These are phyloP conservation scores for Ogataea minuta DNA, from an alignment of 805 yeast genomes.

Conservation along the genomic window DNA sequence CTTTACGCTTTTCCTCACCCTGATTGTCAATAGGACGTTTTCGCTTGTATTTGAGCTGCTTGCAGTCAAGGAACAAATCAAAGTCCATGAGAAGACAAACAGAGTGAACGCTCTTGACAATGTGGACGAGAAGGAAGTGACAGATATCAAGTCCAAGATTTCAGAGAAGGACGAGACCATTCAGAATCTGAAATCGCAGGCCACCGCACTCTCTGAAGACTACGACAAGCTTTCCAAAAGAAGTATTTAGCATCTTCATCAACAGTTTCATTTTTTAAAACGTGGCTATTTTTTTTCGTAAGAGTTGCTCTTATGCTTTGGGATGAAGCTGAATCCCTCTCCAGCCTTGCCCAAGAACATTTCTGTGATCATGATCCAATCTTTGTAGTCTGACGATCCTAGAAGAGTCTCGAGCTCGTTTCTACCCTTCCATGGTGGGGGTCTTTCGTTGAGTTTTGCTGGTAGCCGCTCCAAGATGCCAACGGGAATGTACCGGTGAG, in stretches of 20 bases:
- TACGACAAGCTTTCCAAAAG: conserved; percentile 40
- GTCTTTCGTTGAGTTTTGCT: conserved; percentile 87
- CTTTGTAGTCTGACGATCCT: conserved; percentile 80
- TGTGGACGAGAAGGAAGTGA: conserved; percentile 39
- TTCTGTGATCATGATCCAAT: conserved; percentile 95
- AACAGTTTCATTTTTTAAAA: too few relatives aligned
- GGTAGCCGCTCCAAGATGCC: conserved; percentile 90
- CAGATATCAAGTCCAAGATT: conserved; percentile 48
- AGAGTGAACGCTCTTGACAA: conserved; percentile 23
- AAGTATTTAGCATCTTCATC: neutral
- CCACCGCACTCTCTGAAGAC: conserved; percentile 60
- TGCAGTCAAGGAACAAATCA: conserved; percentile 55
- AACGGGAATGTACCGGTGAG: conserved; percentile 91
- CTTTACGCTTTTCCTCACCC: conserved; percentile 84
- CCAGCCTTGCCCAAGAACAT: conserved; percentile 90
- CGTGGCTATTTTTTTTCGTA: conserved; percentile 37
- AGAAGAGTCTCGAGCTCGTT: conserved; percentile 87
- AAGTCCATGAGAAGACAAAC: conserved; percentile 12
- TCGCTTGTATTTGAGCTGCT: conserved; percentile 72
- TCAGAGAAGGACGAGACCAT: conserved; percentile 63
- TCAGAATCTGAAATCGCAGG: conserved; percentile 68
- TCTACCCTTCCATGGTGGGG: conserved; percentile 91
- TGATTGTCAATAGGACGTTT: conserved; percentile 83
- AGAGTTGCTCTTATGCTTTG: conserved; percentile 94
- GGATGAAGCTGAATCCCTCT: conserved; percentile 72